Base-by-base conservation (phyloP, 371 early-diverging fungal genomes). In the Coemansia sp. region DNA sequence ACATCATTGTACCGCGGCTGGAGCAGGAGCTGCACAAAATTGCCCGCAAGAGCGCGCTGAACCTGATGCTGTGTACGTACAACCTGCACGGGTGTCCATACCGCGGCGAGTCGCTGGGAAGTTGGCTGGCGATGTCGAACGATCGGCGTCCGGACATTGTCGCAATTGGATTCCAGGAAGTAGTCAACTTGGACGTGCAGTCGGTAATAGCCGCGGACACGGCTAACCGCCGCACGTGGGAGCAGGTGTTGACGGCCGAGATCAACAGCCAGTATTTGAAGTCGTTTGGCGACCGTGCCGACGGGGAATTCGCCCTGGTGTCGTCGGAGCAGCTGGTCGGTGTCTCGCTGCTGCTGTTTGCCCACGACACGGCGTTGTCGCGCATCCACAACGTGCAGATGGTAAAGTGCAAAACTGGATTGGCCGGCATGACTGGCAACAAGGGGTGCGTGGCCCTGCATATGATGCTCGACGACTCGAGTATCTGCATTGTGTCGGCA, bases 131-230 rank as follows among this genome's bases (percentile, higher is more conserved):
- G 7, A 75, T 75, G 69, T 60, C 63, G 12, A 52, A 53, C 14
- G 58, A 58, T 16, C 33, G 39, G 56, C 70, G 75, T 2, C 95
- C 97, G 0, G 91, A 98, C 67, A 74, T 98, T 8, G 85, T 87
- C 43, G 90, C 88, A 0, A 83, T 98, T 49, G 96, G 93, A 4
- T 90, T 97, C 53, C 95, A 98, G 70, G 98, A 99, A 69, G 88
- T 97, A 49, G 96, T 98, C 16, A 91, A 95, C 70, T 72, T 99
- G 37, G 77, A 93, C 86, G 34, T 91, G 90, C 39, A 90, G 85
- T 90, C 93, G 69, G 87, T 93, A 18, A 87, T 93, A 67, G 82
- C 90, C 0, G 89, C 92, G 34, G 94, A 94, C 71, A 86, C 88
- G 4, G 70, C 80, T 46, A 81, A 85, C 57, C 81, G 80, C 46